These are phyloP conservation scores for Xylaria sp. DNA, from an alignment of 2,329 filamentous ascomycete species.

Conservation along the genomic window DNA sequence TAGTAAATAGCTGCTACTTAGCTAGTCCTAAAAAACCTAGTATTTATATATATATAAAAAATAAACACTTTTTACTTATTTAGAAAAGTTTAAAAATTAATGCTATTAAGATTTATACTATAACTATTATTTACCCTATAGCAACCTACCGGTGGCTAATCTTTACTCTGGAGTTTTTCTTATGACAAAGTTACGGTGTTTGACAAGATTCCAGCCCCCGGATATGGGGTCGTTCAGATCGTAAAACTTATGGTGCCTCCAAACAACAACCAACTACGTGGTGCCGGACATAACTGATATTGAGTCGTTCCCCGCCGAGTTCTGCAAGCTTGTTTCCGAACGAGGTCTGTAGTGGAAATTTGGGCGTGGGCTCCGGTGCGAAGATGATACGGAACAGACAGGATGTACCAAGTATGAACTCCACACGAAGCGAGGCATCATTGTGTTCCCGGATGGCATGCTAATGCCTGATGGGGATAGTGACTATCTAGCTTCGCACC, in stretches of 20 bases:
- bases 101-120: too few species aligned
- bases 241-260: slow-evolving; percentile 3
- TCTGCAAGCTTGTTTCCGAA: not conserved
- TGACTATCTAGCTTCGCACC: too few species aligned
- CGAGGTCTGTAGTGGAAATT: slow-evolving; percentile 5
- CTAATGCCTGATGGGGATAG: slow-evolving; percentile 3
- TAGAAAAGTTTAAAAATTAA: too few species aligned
- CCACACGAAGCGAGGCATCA: slow-evolving; percentile 4
- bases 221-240: slow-evolving; percentile 3
- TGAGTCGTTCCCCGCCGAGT: slow-evolving; percentile 7
- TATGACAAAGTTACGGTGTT: slow-evolving; percentile 13
- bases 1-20: too few species aligned
- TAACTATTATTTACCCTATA: too few species aligned
- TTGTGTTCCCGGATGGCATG: slow-evolving; percentile 10
- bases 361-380: not conserved
- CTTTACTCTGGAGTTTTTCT: too few species aligned
- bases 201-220: slow-evolving; percentile 5
- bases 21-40: too few species aligned
- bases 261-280: slow-evolving; percentile 2
- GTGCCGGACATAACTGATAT: slow-evolving; percentile 3
- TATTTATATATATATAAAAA: too few species aligned
- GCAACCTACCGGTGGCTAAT: too few species aligned
- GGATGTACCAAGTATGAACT: slow-evolving; percentile 8
- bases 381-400: slow-evolving; percentile 3
- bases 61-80: too few species aligned